Base-by-base conservation (phyloP, 495 filamentous ascomycete species). In the Bryoglossum gracile region DNA sequence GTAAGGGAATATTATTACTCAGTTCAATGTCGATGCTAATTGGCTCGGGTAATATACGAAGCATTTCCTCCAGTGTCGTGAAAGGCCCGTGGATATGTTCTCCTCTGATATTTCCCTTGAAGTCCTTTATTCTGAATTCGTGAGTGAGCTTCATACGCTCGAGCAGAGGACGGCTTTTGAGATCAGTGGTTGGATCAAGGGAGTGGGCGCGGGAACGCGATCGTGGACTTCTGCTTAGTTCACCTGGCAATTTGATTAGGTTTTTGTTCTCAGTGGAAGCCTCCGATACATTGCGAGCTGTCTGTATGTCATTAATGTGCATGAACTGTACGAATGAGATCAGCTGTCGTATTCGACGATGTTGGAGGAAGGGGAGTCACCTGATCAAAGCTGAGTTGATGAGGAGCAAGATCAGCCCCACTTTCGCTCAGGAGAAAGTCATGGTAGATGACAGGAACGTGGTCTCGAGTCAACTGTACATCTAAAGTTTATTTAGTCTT, bases 381-480 rank as follows among this genome's bases (percentile, higher is more conserved):
- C 46, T 49, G 67, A 33, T 65, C 61, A 19, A 64, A 56, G 21
- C 46, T 71, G 8, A 71, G 48, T 21, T 55, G 53, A 51, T 70
- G 59, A 16, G 68, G 55, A 18, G 68, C 57, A 18, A 63, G 49
- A 44, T 73, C 66, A 13, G 62, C 63, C 2, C 68, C 68, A 1
- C 58, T 62, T 37, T 72, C 68, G 42, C 60, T 65, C 3, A 72
- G 17, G 3, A 62, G 55, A 40, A 68, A 66, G 40, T 69, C 68
- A 34, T 70, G 67, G 37, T 63, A 72, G 10, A 68, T 62, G 8
- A 68, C 59, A 8, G 67, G 62, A 2, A 66, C 56, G 43, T 58
- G 57, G 45, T 72, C 68, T 50, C 53, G 56, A 8, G 68, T 69
- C 14, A 71, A 50, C 42, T 70, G 68, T n/a, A 67, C 65, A 49